A percentile compares a stretch with the other conserved stretches of the same genome.
These are phyloP conservation scores for Neospermospora avenae DNA, from an alignment of 2,329 filamentous ascomycete genomes.

Conservation along the genomic window DNA sequence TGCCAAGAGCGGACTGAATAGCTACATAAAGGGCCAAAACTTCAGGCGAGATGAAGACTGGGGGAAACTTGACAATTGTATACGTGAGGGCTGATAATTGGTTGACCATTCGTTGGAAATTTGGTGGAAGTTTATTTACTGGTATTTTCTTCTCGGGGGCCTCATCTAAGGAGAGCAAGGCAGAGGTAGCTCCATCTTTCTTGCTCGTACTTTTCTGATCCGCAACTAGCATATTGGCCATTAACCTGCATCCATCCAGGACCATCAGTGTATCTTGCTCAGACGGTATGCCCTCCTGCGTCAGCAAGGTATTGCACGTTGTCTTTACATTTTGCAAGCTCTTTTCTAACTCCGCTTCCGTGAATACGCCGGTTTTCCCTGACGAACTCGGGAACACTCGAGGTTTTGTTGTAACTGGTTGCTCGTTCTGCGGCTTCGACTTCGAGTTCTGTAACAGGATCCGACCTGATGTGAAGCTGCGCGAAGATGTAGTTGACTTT, in stretches of 20 bases:
- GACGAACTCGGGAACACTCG: background rate
- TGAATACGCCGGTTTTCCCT: slow-evolving; percentile 6
- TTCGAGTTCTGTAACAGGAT: slow-evolving; percentile 13
- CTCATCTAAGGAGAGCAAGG: slow-evolving; percentile 47
- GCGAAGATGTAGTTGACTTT: slow-evolving; percentile 18
- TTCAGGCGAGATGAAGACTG: slow-evolving; percentile 74
- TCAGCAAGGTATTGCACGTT: slow-evolving; percentile 25
- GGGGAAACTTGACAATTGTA: slow-evolving; percentile 66
- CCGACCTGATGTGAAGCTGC: slow-evolving; percentile 23
- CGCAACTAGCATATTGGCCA: slow-evolving; percentile 26
- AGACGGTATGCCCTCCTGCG: slow-evolving; percentile 21
- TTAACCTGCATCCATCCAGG: slow-evolving; percentile 24
- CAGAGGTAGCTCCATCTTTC: slow-evolving; percentile 45
- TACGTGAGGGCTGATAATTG: slow-evolving; percentile 61
- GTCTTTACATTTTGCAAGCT: slow-evolving; percentile 23
- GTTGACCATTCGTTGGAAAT: slow-evolving; percentile 36
- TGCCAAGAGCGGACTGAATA: slow-evolving; percentile 69
- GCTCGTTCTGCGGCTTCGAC: slow-evolving; percentile 10
- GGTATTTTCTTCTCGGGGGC: slow-evolving; percentile 18
- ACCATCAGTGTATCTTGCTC: slow-evolving; percentile 23
- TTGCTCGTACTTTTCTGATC: slow-evolving; percentile 22
- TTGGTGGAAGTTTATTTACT: slow-evolving; percentile 17
- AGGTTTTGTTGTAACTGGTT: background rate
- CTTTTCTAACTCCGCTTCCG: slow-evolving; percentile 23
- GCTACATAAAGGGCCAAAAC: slow-evolving; percentile 73